Percentiles rank a stretch among this genome's conserved stretches.
Evolutionary conservation across 2,329 filamentous ascomycete genomes (phyloP).

Genomic region (Penicillium italicum): DNA sequence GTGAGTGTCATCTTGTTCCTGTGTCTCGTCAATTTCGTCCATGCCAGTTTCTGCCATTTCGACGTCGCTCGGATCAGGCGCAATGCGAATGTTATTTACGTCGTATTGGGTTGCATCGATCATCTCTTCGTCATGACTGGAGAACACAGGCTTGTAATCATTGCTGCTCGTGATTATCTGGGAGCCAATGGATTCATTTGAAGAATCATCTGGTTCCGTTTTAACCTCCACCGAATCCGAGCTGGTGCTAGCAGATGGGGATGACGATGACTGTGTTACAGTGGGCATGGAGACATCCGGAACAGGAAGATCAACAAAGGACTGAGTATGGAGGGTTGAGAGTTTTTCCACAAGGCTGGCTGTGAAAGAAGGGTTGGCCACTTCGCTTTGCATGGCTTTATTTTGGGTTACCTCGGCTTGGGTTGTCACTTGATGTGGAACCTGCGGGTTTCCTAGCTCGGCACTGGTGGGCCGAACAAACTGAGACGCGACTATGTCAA

Average conservation of each 20-base stretch:
- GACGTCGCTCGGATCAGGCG: background rate
- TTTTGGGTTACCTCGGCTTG: background rate
- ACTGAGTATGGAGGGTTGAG: constrained; percentile 24
- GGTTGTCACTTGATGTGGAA: background rate
- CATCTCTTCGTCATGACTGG: background rate
- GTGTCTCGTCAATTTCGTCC: constrained; percentile 12
- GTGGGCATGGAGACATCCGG: background rate
- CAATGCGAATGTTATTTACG: background rate
- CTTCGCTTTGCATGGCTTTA: background rate
- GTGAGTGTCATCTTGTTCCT: constrained; percentile 14
- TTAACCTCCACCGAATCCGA: background rate
- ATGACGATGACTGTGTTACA: background rate
- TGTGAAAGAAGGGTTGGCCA: constrained; percentile 23
- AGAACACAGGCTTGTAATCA: background rate
- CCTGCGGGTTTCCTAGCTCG: background rate
- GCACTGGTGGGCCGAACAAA: constrained; percentile 5
- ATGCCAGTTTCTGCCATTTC: background rate
- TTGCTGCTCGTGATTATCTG: background rate
- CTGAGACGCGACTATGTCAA: constrained; percentile 32
- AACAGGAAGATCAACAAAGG: constrained; percentile 12
- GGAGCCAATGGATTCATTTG: background rate
- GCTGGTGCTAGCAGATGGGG: background rate
- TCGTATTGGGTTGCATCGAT: background rate
- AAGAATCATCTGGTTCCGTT: background rate
- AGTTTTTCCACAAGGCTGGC: constrained; percentile 26